Evolutionary conservation across 2,329 filamentous ascomycete genomes (phyloP), one percentile per base, ranked within the genome.

Genomic region (Nectriaceae sp.): DNA sequence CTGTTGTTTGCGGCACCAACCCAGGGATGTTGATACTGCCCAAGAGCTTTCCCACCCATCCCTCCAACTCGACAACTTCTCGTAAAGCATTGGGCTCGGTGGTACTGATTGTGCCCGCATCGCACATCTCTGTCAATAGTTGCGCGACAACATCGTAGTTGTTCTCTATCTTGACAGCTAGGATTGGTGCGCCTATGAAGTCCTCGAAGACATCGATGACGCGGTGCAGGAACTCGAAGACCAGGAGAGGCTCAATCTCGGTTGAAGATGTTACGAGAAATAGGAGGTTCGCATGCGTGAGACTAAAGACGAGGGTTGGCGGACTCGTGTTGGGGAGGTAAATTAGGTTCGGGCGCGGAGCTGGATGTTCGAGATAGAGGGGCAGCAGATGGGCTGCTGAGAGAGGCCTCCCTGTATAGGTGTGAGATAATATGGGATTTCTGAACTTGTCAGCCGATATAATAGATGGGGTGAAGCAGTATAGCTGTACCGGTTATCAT

Each of bases 61-160:
- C 90, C 53, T 96, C 91, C 15, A 95, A 90, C 67, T 97, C 92
- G 13, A 99, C 90, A 13, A 93, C 78, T 66, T 99, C 94, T 61
- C 90, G 82, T 63, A 99, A 73, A 18, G 92, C 90, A 75, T 99
- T 97, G 10, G 89, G 88, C 69, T 99, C 94, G 1, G 93, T 97
- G 47, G 90, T 96, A 63, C 82, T 88, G 29, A 97, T 80, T n/a
- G 85, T 81, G 15, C 94, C 94, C 35, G 86, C 90, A 76, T 99
- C 94, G 67, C 94, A 97, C 88, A 99, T 96, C 72, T 99, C 94
- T 53, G 86, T 90, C 50, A 97, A 78, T 21, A 99, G 75, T 72
- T 99, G 94, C 16, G 92, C 92, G 26, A 95, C 88, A 21, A 97
- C 87, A 82, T 97, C 90, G 71, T 97, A 97, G 70, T 84, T 91